Conservation (phyloP, 2,329 filamentous ascomycete genomes). For the Aaosphaeria arxii region DNA sequence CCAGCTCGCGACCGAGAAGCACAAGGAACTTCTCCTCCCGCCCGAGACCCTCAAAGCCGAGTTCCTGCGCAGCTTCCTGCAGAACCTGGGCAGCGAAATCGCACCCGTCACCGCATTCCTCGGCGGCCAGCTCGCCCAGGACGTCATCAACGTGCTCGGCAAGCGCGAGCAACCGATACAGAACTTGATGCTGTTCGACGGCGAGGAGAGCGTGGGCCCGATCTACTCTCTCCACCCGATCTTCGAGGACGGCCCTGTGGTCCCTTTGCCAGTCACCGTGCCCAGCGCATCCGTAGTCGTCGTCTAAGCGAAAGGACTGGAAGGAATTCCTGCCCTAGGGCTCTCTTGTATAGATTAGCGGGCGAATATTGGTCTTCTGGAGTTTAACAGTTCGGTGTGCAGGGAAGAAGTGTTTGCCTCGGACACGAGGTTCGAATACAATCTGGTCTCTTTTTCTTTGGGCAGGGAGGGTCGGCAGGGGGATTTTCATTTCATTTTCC, state of each 20-base stretch:
- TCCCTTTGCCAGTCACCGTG: constrained; percentile 19
- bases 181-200: constrained; percentile 91
- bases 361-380: too few species aligned
- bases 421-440: too few species aligned
- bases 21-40: constrained; percentile 60
- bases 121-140: constrained; percentile 87
- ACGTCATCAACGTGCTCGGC: constrained; percentile 94
- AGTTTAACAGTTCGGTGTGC: background rate
- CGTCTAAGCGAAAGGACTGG: background rate
- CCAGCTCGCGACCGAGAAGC: constrained; percentile 71
- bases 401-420: too few species aligned
- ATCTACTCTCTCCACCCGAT: constrained; percentile 80
- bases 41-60: constrained; percentile 48
- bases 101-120: constrained; percentile 85
- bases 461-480: too few species aligned
- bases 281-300: constrained; percentile 18
- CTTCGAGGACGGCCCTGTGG: constrained; percentile 34
- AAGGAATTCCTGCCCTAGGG: background rate
- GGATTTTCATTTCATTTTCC: too few species aligned
- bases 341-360: too few species aligned
- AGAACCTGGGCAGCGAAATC: constrained; percentile 81
- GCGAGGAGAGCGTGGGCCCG: constrained; percentile 71
- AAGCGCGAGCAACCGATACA: constrained; percentile 92
- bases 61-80: constrained; percentile 78
- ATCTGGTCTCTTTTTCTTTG: too few species aligned